Base-by-base conservation (phyloP, 1,139 yeast genomes). In the Blastobotrys petasosporus region DNA sequence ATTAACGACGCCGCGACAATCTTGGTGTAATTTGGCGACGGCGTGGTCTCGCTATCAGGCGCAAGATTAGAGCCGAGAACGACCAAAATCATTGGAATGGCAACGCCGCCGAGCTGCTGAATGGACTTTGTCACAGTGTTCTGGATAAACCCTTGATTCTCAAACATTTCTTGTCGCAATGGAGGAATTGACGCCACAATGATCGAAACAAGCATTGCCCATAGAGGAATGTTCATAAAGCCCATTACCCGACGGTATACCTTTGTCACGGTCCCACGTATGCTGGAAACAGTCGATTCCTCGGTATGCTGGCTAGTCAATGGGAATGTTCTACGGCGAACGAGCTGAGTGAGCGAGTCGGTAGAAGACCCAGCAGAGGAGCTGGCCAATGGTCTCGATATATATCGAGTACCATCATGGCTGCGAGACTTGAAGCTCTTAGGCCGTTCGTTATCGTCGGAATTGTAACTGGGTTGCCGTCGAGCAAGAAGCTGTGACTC, bases 141-240 rank as follows among this genome's bases (percentile, higher is more conserved):
- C 58, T 83, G 81, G 28, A 87, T 63, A 60, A 92, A 88, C 1
- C 85, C 82, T 35, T 73, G 66, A 11, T 59, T 55, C 44, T 76
- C 78, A 65, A 83, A 90, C 53, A 90, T 76, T 47, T 76, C 74
- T 41, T 72, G 67, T 59, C 86, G 86, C 28, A 90, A 62, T 1
- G 74, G 69, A 2, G 94, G 87, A 13, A 86, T 72, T 0, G 94
- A 78, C 1, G 97, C 98, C 46, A 92, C 90, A 23, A 85, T 52
- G 15, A 92, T 80, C 8, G 97, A 82, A 1, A 82, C 66, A 23
- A 86, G 65, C 97, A 92, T 92, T 10, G 97, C 82, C 74, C 88
- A 92, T 52, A 92, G 71, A 8, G 98, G 98, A 9, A 97, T 97
- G 65, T 92, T 92, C 95, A 92, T 87, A 57, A 80, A 80, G 32